Evolutionary conservation across 1,284 basidiomycete species (phyloP).

Genomic region (Cryptococcus wingfieldii): DNA sequence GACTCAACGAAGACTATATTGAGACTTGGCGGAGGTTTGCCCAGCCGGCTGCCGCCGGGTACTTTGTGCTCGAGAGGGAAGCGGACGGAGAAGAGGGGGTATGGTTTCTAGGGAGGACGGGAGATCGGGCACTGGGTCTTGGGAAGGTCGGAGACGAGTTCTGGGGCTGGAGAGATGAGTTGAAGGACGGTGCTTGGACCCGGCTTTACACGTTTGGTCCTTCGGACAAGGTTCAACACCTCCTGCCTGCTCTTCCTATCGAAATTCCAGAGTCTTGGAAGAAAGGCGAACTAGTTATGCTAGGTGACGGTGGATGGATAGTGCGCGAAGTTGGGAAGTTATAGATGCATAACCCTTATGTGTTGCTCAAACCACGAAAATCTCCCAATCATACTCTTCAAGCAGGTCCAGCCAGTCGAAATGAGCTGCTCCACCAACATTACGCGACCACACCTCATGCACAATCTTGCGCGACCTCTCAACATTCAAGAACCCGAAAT

Average conservation of each 20-base stretch:
- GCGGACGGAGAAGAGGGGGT: background rate
- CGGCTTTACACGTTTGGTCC: slow-evolving; percentile 10
- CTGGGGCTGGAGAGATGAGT: slow-evolving; percentile 11
- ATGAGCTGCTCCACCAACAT: slow-evolving; percentile 19
- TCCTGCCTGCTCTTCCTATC: slow-evolving; percentile 4
- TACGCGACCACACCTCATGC: slow-evolving; percentile 30
- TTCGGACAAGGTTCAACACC: background rate
- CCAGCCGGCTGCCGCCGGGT: background rate
- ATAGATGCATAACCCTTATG: too few species aligned
- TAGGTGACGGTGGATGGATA: too few species aligned
- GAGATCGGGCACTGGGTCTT: slow-evolving; percentile 10
- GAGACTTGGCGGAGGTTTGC: slow-evolving; percentile 32
- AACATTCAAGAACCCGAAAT: slow-evolving; percentile 31
- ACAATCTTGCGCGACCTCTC: slow-evolving; percentile 30
- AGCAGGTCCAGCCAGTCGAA: slow-evolving; percentile 37
- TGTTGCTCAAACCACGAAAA: slow-evolving; percentile 19
- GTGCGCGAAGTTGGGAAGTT: too few species aligned
- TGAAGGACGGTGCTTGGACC: slow-evolving; percentile 6
- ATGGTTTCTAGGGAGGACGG: slow-evolving; percentile 8
- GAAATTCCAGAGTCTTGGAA: background rate
- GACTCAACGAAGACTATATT: slow-evolving; percentile 22
- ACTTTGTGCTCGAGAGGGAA: slow-evolving; percentile 16
- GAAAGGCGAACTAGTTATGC: too few species aligned
- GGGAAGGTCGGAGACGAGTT: slow-evolving; percentile 5
- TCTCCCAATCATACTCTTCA: slow-evolving; percentile 34